Base-by-base conservation (phyloP, 2,329 filamentous ascomycete genomes). In the Fusarium goolgardi region DNA sequence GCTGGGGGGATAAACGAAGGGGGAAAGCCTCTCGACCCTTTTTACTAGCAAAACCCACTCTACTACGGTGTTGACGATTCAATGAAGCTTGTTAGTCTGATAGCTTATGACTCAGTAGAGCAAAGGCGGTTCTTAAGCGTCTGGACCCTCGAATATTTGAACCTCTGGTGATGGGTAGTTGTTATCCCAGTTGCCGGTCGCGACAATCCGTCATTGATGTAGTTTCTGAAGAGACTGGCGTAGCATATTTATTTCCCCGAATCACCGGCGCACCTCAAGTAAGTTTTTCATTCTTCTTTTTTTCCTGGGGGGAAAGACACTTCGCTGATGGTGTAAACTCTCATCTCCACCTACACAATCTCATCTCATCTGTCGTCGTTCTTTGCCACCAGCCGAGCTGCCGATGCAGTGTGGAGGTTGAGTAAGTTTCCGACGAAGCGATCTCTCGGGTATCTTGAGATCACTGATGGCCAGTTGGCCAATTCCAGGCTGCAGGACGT, bases 361-460 rank as follows among this genome's bases (percentile, higher is more conserved):
- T 32, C 21, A 18, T 35, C 20, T 20, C 31, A n/a, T 49, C 23
- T 27, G 20, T 21, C n/a, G 20, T 32, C 23, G 32, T 40, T n/a
- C 34, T 39, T 68, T 68, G 47, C 39, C 55, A 51, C 40, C 29
- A 20, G 34, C 39, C 35, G 53, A 39, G 45, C 39, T 51, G 37
- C 41, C n/a, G 51, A 57, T 39, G 49, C 32, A 57, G 23, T 39
- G 41, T 65, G 51, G 65, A 63, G 40, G 53, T 55, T 44, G 34
- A 59, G 53, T 53, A 69, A 43, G 53, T 69, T 58, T 51, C 53
- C 34, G 53, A 37, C 51, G 39, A 32, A 53, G 40, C 49, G 47
- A 59, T 63, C 41, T 55, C 44, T 61, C 46, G 35, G 34, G 29
- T 47, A 64, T 65, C 50, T 44, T 43, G 41, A 49, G 62, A 43